These are phyloP conservation scores for Puccinia horiana DNA, from an alignment of 1,284 basidiomycete species.

Conservation along the genomic window DNA sequence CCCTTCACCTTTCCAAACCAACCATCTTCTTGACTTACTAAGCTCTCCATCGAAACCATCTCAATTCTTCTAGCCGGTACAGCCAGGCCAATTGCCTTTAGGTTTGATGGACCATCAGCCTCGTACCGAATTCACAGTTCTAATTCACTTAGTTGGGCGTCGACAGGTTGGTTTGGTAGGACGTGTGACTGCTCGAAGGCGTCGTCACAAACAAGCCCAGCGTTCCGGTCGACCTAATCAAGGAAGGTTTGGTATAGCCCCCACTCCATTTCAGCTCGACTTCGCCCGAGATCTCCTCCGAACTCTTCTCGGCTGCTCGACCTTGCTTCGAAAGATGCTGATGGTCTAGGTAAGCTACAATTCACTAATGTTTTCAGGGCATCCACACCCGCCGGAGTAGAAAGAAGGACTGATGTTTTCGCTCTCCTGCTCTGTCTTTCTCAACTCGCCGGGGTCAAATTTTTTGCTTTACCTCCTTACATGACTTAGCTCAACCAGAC, in stretches of 20 bases:
- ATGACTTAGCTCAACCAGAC: slow-evolving; percentile 6
- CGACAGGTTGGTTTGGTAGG: not conserved
- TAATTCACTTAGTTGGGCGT: not conserved
- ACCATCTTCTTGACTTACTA: no score
- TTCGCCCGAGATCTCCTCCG: not conserved
- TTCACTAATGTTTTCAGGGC: no score
- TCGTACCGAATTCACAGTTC: not conserved
- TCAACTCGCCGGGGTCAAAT: no score
- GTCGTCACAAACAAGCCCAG: not conserved
- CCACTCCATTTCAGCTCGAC: not conserved
- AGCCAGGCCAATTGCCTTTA: not conserved
- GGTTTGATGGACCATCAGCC: not conserved
- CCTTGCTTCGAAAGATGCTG: not conserved
- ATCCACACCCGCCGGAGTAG: no score
- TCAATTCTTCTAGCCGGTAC: not conserved
- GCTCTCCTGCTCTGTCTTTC: not conserved
- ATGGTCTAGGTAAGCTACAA: no score
- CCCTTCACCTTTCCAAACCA: no score
- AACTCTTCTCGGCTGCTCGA: not conserved
- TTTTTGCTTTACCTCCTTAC: slow-evolving; percentile 31
- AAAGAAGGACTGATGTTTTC: no score
- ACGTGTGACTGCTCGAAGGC: not conserved
- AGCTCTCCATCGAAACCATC: no score
- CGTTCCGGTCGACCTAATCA: not conserved
- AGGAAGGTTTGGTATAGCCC: no score